A percentile compares a stretch with the other conserved stretches of the same genome.
These are phyloP conservation scores for Grosmannia huntii DNA, from an alignment of 2,329 filamentous ascomycete genomes.

Conservation along the genomic window DNA sequence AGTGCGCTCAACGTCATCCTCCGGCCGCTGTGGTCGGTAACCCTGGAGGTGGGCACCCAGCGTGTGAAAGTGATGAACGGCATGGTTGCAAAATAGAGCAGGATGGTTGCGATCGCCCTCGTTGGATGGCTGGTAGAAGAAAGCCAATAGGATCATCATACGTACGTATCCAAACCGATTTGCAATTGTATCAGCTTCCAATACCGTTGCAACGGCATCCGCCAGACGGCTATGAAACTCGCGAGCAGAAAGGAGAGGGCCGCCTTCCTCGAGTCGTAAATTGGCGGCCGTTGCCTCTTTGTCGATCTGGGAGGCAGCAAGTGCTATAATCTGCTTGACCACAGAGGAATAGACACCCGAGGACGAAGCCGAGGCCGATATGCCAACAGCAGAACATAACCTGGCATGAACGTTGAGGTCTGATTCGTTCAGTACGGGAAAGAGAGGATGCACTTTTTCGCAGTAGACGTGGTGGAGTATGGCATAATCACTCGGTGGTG, in stretches of 20 bases:
- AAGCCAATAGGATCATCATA: conserved; percentile 37
- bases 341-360: conserved; percentile 25
- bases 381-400: conserved; percentile 1
- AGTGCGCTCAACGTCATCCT: conserved; percentile 32
- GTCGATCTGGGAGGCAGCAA: conserved; percentile 36
- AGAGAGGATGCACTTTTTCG: conserved; percentile 40
- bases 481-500: conserved; percentile 31
- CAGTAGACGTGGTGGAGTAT: conserved; percentile 33
- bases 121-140: conserved; percentile 45
- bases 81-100: conserved; percentile 37
- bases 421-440: conserved; percentile 34
- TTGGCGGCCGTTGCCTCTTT: conserved; percentile 27
- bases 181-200: conserved; percentile 40
- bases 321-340: conserved; percentile 39
- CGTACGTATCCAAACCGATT: conserved; percentile 44
- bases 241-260: conserved; percentile 26
- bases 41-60: conserved; percentile 40
- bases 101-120: conserved; percentile 42
- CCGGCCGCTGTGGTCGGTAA: conserved; percentile 18
- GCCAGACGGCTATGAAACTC: conserved; percentile 37
- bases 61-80: conserved; percentile 44
- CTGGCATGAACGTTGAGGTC: conserved; percentile 15
- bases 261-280: conserved; percentile 29
- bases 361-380: not conserved
- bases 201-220: conserved; percentile 32